Base-by-base conservation (phyloP, 1,284 basidiomycete species). In the Marasmius fiardii region DNA sequence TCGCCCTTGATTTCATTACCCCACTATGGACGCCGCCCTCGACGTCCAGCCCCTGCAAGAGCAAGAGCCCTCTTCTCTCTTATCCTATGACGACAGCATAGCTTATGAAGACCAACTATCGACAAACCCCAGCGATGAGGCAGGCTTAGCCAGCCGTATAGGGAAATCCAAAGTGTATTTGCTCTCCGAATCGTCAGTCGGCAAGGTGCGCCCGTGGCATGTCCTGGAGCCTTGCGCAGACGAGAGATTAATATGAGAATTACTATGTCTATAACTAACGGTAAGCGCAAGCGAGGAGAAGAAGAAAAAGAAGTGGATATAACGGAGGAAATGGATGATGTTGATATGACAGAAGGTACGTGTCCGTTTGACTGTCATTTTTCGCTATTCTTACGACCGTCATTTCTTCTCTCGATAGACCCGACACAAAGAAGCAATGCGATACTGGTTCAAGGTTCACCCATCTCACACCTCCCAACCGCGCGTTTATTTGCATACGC, bases 401-500 rank as follows among this genome's bases (percentile, higher is more conserved):
- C 48, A 7, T 33, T 20, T 21, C 18, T 16, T 21, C 16, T 34
- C 33, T 2, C 24, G 8, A 54, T 55, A 73, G 78, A 80, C 63
- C 64, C 67, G 11, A 64, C 71, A 26, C 67, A 79, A 51, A 78
- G 89, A 61, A 64, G 74, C 11, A 92, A 91, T 66, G 90, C 90
- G 7, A 70, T 92, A 44, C 77, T 91, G 34, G 65, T 92, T 21
- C 75, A 74, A 6, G 90, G 90, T n/a, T 64, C 78, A 12, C 86
- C 88, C 3, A 86, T 91, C 55, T 75, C 83, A 3, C 80, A 84
- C 64, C 77, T 92, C 10, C 80, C 86, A 18, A 91, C 90, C 4
- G 74, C 79, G 4, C 78, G 83, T 52, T 76, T 90, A 54, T 92
- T 92, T 64, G 89, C 85, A 0, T 92, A 92, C 62, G 84, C 84